Conservation (phyloP, 164 flowering plant species). For the Vitis amurensis region DNA sequence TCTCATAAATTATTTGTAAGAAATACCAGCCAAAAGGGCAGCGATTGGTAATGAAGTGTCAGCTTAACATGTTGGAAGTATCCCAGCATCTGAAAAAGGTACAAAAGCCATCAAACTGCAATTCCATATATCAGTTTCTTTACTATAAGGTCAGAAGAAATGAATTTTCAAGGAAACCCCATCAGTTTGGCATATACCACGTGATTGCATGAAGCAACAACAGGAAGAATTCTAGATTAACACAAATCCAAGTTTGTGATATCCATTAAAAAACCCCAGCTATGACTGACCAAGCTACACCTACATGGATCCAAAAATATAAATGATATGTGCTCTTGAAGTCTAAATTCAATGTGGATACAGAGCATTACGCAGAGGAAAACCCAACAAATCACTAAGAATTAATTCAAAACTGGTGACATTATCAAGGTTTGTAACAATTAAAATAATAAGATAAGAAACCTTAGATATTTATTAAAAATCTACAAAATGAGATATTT, state of each 20-base stretch:
- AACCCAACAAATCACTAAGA: too few species aligned
- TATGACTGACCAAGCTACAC: neutral
- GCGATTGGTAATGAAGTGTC: constrained; percentile 73
- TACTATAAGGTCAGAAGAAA: neutral
- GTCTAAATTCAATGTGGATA: too few species aligned
- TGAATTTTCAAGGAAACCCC: neutral
- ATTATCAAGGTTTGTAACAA: too few species aligned
- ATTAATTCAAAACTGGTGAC: too few species aligned
- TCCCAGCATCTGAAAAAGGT: constrained; percentile 83
- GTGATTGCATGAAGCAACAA: neutral
- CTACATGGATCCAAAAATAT: neutral
- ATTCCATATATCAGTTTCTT: constrained; percentile 2
- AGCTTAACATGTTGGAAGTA: constrained; percentile 81
- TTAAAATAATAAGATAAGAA: too few species aligned
- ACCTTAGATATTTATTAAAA: too few species aligned
- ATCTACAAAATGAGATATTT: too few species aligned
- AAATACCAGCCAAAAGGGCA: constrained; percentile 90
- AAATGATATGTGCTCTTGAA: too few species aligned
- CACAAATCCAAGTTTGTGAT: neutral
- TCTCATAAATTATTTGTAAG: neutral
- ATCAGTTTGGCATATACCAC: neutral
- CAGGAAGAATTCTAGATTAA: neutral
- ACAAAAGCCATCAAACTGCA: neutral
- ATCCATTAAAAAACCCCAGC: neutral
- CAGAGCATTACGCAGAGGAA: too few species aligned